These are phyloP conservation scores for Cutaneotrichosporon cavernicola DNA, from an alignment of 1,284 basidiomycete species.

Conservation along the genomic window DNA sequence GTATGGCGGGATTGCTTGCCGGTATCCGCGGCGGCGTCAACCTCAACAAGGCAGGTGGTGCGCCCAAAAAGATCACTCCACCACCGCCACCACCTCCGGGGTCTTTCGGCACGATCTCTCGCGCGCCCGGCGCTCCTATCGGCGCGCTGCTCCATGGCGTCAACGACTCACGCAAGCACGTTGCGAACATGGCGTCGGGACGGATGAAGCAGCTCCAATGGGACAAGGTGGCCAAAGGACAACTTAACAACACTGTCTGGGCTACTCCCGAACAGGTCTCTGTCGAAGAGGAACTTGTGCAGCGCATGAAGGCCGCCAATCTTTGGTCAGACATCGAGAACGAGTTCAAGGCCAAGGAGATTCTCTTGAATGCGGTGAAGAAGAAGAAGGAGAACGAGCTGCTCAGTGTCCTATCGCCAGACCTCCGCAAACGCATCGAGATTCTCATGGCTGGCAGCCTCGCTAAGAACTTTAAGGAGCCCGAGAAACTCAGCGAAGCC, in stretches of 20 bases:
- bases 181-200: conserved; percentile 75
- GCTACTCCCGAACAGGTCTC: conserved; percentile 65
- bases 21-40: conserved; percentile 49
- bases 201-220: conserved; percentile 99
- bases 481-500: conserved; percentile 76
- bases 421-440: conserved; percentile 87
- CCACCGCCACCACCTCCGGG: conserved; percentile 18
- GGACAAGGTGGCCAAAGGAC: conserved; percentile 85
- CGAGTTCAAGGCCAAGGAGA: conserved; percentile 95
- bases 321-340: conserved; percentile 97
- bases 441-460: conserved; percentile 76
- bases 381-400: conserved; percentile 76
- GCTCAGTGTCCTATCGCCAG: conserved; percentile 83
- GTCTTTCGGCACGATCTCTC: conserved; percentile 25
- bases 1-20: conserved; percentile 47
- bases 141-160: conserved; percentile 41
- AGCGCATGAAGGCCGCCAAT: conserved; percentile 75
- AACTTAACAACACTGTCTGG: conserved; percentile 86
- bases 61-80: conserved; percentile 17
- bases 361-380: conserved; percentile 62
- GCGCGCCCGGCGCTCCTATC: conserved; percentile 43
- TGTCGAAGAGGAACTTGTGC: conserved; percentile 69
- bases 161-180: conserved; percentile 69
- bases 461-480: conserved; percentile 66
- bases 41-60: conserved; percentile 30